These are phyloP conservation scores for Penicillium silybi DNA, from an alignment of 495 filamentous ascomycete species.

Conservation along the genomic window DNA sequence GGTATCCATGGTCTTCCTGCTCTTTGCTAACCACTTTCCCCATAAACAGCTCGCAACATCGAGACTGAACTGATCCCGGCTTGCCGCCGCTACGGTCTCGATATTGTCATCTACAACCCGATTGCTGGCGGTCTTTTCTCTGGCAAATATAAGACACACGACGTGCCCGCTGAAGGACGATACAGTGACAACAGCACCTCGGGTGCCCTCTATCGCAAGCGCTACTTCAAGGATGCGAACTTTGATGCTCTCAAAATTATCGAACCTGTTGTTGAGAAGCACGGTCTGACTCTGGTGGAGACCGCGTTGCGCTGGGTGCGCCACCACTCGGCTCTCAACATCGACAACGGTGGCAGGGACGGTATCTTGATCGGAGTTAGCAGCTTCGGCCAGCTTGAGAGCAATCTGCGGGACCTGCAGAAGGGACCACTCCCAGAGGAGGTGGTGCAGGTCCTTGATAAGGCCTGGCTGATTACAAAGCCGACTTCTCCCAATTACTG, in stretches of 20 bases:
- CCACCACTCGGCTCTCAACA: conserved; percentile 76
- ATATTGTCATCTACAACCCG: conserved; percentile 91
- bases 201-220: conserved; percentile 66
- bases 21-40: conserved; percentile 17
- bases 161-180: conserved; percentile 64
- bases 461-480: conserved; percentile 66
- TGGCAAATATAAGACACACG: conserved; percentile 75
- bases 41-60: conserved; percentile 57
- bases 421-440: conserved; percentile 87
- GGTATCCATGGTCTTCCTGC: neutral
- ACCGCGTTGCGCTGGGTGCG: conserved; percentile 75
- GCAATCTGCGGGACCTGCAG: conserved; percentile 72
- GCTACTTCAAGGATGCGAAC: conserved; percentile 77
- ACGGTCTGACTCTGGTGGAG: conserved; percentile 77
- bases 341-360: conserved; percentile 67
- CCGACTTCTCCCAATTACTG: conserved; percentile 67
- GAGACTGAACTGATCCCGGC: conserved; percentile 76
- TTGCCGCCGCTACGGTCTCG: conserved; percentile 79
- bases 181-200: conserved; percentile 53
- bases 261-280: conserved; percentile 68
- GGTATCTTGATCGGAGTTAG: conserved; percentile 80
- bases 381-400: conserved; percentile 67
- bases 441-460: conserved; percentile 72
- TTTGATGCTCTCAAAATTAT: conserved; percentile 73
- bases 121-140: conserved; percentile 79